A percentile compares a stretch with the other conserved stretches of the same genome.
Evolutionary conservation across 164 flowering plant genomes (phyloP).

Genomic region (Dillenia suffruticosa): DNA sequence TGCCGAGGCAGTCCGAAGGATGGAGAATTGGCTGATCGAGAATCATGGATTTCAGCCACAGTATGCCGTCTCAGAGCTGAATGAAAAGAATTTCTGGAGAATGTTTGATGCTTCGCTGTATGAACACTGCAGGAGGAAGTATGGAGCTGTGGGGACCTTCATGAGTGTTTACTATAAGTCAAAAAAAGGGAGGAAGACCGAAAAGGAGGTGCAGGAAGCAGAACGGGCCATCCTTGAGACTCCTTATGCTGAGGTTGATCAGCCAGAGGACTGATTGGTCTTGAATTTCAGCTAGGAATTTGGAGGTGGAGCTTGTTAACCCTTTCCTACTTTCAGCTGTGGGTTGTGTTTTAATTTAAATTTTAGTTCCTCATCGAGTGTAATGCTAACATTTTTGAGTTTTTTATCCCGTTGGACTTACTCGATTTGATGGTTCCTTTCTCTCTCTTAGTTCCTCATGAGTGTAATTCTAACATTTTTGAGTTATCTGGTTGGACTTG

Average conservation of each 20-base stretch:
- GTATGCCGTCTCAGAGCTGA: conserved; percentile 90
- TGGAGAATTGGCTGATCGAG: conserved; percentile 95
- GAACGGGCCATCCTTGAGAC: conserved; percentile 81
- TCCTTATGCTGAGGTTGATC: conserved; percentile 63
- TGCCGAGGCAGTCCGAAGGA: conserved; percentile 70
- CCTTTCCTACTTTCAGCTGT: no score
- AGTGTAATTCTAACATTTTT: no score
- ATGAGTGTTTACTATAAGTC: conserved; percentile 97
- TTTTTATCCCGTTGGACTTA: no score
- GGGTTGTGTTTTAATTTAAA: no score
- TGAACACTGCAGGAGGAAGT: conserved; percentile 78
- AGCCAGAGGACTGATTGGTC: conserved; percentile 8
- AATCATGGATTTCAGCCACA: conserved; percentile 97
- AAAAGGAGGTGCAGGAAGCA: conserved; percentile 96
- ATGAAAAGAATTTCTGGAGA: conserved; percentile 90
- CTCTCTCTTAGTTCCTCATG: no score
- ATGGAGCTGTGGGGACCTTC: conserved; percentile 92
- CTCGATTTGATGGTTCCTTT: no score
- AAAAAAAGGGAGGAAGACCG: conserved; percentile 96
- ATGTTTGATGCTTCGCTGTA: conserved; percentile 94
- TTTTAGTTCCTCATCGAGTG: no score
- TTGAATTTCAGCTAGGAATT: no score
- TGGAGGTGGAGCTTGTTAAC: no score
- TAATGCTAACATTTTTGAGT: no score
- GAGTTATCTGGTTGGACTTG: no score